Base-by-base conservation (phyloP, 139 green algal genomes). In the Ettlia oleoabundans region DNA sequence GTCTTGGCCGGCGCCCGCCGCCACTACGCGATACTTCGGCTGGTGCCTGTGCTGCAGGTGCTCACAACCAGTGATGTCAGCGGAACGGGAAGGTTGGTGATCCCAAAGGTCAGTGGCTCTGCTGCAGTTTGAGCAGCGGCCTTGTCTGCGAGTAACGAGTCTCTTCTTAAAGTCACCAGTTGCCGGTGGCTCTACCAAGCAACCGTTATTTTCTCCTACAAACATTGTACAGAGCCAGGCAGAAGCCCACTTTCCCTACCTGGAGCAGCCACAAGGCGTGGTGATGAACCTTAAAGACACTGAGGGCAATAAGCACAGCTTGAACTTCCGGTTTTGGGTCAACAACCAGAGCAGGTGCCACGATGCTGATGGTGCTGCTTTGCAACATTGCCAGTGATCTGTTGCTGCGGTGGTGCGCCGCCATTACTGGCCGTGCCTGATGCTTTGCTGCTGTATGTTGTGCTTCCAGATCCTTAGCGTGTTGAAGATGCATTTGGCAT, bases 51-150 rank as follows among this genome's bases (percentile, higher is more conserved):
- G 30, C 63, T 10, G 66, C 66, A 83, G 78, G 78, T 86, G 61
- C 64, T 92, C 7, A 92, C 88, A 13, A 78, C 72, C 24, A 88
- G 82, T 53, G 88, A 92, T 68, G 81, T 78, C 10, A 85, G 64
- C 67, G 79, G 82, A 13, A 73, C 75, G 3, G 88, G 88, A 7
- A 61, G 88, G 4, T 81, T 92, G 47, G 87, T 92, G 18, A 89
- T 92, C 40, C 88, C 88, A 4, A 92, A 92, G 85, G 88, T 78
- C 24, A 19, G 69, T 66, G n/a, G n/a, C n/a, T n/a, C n/a, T n/a
- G n/a, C n/a, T n/a, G n/a, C n/a, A n/a, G n/a, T n/a, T n/a, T n/a
- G n/a, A n/a, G n/a, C n/a, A n/a, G n/a, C n/a, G n/a, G n/a, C n/a
- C n/a, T n/a, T n/a, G n/a, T n/a, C n/a, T n/a, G n/a, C n/a, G n/a